Evolutionary conservation across 2,329 filamentous ascomycete species (phyloP).

Genomic region (Aspergillus latus): DNA sequence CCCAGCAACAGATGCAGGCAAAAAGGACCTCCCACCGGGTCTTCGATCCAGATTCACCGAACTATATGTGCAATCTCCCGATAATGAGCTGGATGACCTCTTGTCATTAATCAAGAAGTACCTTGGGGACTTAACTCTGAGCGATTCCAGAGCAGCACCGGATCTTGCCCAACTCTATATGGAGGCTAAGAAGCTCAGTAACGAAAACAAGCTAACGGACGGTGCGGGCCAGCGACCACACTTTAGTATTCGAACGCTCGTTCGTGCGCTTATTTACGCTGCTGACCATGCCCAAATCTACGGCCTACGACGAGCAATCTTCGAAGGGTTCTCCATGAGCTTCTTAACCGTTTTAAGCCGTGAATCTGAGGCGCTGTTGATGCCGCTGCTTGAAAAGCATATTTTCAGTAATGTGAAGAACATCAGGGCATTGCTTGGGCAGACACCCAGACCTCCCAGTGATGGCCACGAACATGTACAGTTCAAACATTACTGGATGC

Average conservation of each 20-base stretch:
- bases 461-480: constrained; percentile 78
- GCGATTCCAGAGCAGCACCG: constrained; percentile 70
- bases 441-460: constrained; percentile 72
- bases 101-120: constrained; percentile 87
- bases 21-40: constrained; percentile 86
- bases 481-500: constrained; percentile 89
- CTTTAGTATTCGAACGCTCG: constrained; percentile 92
- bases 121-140: constrained; percentile 68
- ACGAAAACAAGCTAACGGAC: constrained; percentile 83
- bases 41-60: constrained; percentile 93
- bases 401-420: constrained; percentile 71
- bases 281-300: constrained; percentile 80
- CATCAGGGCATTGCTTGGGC: constrained; percentile 70
- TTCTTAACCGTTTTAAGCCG: constrained; percentile 86
- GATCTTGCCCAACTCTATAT: constrained; percentile 87
- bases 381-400: constrained; percentile 76
- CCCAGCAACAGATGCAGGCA: constrained; percentile 94
- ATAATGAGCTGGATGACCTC: constrained; percentile 81
- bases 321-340: constrained; percentile 97
- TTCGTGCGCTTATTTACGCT: constrained; percentile 84
- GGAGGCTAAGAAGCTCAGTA: constrained; percentile 77
- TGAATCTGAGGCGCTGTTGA: constrained; percentile 74
- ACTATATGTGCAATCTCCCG: constrained; percentile 88
- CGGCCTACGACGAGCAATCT: constrained; percentile 79
- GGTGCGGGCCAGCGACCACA: constrained; percentile 94